These are phyloP conservation scores for Rheum nobile DNA, from an alignment of 148 eudicot species.

Conservation along the genomic window DNA sequence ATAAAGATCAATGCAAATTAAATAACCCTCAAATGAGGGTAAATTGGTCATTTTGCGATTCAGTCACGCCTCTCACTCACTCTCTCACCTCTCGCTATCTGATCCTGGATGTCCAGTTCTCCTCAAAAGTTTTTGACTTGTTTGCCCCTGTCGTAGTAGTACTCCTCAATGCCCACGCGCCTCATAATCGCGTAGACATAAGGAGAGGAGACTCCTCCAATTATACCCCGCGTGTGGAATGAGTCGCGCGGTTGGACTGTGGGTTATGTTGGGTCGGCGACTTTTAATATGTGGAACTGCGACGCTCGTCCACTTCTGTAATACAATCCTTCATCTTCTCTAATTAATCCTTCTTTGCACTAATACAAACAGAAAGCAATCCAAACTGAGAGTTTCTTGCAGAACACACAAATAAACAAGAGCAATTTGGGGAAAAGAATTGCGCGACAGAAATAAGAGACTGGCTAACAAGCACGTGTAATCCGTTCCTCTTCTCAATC, in stretches of 20 bases:
- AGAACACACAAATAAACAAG: background rate
- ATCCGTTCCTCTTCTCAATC: background rate
- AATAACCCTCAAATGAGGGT: no score
- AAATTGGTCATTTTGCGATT: no score
- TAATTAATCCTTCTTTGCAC: background rate
- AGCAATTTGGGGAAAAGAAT: background rate
- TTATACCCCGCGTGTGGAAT: no score
- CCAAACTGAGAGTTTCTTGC: background rate
- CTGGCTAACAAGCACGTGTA: background rate
- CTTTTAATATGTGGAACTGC: background rate
- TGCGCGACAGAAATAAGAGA: background rate
- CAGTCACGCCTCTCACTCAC: no score
- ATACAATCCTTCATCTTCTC: background rate
- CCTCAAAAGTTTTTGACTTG: no score
- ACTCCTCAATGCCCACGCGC: background rate
- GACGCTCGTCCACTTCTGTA: slow-evolving; percentile 2
- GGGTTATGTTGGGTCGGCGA: background rate
- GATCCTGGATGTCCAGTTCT: no score
- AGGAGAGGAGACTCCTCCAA: no score
- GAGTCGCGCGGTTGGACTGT: no score
- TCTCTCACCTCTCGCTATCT: no score
- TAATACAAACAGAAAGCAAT: background rate
- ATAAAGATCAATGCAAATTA: no score
- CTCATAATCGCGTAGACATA: no score
- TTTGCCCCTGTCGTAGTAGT: no score